phyloP scores from a whole-genome alignment of 495 filamentous ascomycete genomes.

The Tuber umbilicatum region DNA sequence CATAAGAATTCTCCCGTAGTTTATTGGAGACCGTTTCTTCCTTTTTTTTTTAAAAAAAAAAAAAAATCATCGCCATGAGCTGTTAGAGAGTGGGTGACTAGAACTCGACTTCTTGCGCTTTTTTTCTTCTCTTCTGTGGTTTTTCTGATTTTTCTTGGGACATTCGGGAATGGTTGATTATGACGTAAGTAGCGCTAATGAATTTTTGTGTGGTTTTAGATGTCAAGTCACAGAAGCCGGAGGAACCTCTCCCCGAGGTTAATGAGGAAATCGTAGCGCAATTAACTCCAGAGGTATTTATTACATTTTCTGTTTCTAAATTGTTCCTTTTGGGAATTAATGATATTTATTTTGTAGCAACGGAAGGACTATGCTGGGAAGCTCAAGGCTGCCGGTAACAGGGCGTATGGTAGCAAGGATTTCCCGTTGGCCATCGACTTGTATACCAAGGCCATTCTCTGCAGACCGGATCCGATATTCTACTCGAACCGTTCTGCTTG shows the following conservation, averaged over 20 bases:
- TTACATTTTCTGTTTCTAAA: constrained; percentile 4
- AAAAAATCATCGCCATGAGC: background rate
- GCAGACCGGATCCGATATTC: constrained; percentile 95
- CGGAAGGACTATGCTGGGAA: constrained; percentile 78
- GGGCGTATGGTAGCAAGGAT: constrained; percentile 87
- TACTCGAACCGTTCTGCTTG: constrained; percentile 98
- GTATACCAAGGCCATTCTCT: constrained; percentile 90
- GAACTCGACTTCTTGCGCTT: constrained; percentile 9
- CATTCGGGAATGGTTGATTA: constrained; percentile 12
- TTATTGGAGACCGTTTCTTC: background rate
- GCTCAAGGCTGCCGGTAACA: constrained; percentile 92
- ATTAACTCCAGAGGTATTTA: constrained; percentile 60
- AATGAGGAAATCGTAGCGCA: constrained; percentile 65
- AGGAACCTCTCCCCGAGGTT: constrained; percentile 78
- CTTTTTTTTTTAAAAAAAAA: background rate
- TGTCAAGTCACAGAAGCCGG: constrained; percentile 43
- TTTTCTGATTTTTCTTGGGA: background rate
- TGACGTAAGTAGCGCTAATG: constrained; percentile 33
- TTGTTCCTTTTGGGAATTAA: constrained; percentile 42
- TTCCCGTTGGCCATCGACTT: constrained; percentile 86
- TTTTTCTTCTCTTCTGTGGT: background rate
- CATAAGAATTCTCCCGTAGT: background rate
- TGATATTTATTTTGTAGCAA: constrained; percentile 44
- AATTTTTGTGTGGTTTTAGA: constrained; percentile 22
- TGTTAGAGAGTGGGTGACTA: background rate